Evolutionary conservation across 2,329 filamentous ascomycete genomes (phyloP).

Genomic region (Alternaria burnsii): DNA sequence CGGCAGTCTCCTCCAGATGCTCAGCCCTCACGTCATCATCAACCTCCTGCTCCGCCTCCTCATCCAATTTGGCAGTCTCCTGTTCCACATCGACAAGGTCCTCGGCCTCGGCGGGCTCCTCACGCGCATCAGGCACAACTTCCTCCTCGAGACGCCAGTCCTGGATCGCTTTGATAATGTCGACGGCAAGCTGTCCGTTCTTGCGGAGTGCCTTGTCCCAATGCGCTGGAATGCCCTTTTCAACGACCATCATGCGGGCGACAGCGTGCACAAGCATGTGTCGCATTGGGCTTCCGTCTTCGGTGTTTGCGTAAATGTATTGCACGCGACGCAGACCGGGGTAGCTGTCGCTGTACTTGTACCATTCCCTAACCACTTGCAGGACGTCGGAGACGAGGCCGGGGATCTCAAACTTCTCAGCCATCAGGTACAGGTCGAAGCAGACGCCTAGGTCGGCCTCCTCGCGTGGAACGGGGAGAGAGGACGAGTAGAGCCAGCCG

Average conservation of each 20-base stretch:
- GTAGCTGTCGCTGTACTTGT: conserved; percentile 62
- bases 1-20: conserved; percentile 24
- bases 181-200: conserved; percentile 64
- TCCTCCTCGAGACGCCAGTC: conserved; percentile 62
- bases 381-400: conserved; percentile 59
- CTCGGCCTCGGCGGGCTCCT: conserved; percentile 53
- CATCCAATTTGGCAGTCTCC: conserved; percentile 50
- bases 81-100: conserved; percentile 45
- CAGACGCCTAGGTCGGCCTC: conserved; percentile 61
- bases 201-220: conserved; percentile 64
- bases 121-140: conserved; percentile 60
- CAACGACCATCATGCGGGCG: conserved; percentile 60
- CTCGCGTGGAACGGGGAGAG: conserved; percentile 57
- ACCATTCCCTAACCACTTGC: conserved; percentile 60
- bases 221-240: conserved; percentile 60
- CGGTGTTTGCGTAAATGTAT: conserved; percentile 61
- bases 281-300: conserved; percentile 57
- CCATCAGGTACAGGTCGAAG: conserved; percentile 65
- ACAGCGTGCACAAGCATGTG: conserved; percentile 60
- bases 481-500: conserved; percentile 62
- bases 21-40: conserved; percentile 41
- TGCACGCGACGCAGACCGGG: conserved; percentile 63
- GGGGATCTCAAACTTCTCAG: conserved; percentile 61
- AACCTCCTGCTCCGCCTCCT: conserved; percentile 38
- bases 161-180: conserved; percentile 63